Percentiles rank a stretch among this genome's conserved stretches.
Conservation (phyloP, 305 asterid genomes). For the Fraxinus velutina region DNA sequence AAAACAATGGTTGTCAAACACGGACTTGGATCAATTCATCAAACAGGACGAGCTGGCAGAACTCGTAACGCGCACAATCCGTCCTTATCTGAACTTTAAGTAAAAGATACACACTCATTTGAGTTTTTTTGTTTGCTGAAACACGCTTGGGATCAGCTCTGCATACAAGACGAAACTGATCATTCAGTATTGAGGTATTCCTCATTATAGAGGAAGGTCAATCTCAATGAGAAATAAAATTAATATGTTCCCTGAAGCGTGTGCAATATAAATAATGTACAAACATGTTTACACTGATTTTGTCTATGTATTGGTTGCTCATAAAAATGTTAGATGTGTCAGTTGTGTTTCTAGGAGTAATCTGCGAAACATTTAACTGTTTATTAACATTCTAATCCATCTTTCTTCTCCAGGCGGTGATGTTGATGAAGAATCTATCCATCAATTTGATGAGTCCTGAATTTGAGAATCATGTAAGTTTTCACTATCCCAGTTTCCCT, state of each 20-base stretch:
- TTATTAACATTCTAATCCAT: not conserved
- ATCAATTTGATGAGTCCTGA: slow-evolving; percentile 71
- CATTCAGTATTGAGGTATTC: not conserved
- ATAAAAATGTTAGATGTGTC: not conserved
- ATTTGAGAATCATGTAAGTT: slow-evolving; percentile 78
- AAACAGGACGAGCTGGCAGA: not conserved
- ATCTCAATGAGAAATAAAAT: not conserved
- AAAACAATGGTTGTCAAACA: not conserved
- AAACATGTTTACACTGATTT: not conserved
- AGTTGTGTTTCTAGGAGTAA: not conserved
- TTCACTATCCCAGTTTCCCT: not conserved
- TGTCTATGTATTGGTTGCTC: not conserved
- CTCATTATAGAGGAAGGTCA: not conserved
- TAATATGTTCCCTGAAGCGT: not conserved
- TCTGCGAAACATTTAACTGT: not conserved
- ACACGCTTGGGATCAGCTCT: not conserved
- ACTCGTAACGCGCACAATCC: not conserved
- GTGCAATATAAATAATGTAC: not conserved
- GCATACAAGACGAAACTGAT: not conserved
- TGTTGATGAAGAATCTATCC: slow-evolving; percentile 80
- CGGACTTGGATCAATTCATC: not conserved
- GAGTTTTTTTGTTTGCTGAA: not conserved
- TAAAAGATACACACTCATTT: not conserved
- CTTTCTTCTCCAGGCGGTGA: slow-evolving; percentile 45
- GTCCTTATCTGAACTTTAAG: not conserved